A percentile compares a stretch with the other conserved stretches of the same genome.
These are phyloP conservation scores for Closterium sp. DNA, from an alignment of 139 green algal species.

Conservation along the genomic window DNA sequence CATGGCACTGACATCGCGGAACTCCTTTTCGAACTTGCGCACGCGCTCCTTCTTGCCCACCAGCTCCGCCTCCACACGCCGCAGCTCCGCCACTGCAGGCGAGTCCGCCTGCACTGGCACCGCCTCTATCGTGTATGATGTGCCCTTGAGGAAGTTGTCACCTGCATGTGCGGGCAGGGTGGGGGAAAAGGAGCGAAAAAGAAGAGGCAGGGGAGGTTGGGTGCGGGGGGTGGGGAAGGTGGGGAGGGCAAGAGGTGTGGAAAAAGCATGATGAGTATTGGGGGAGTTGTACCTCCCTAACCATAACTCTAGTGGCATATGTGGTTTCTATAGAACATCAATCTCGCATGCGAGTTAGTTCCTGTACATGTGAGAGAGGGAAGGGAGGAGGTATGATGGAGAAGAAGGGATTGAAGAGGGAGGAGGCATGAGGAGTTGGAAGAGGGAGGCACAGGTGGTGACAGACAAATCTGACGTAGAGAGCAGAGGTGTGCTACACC, in stretches of 20 bases:
- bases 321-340: too few relatives aligned
- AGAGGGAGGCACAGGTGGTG: too few relatives aligned
- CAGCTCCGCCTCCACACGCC: constrained; percentile 7
- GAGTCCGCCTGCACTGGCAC: not conserved
- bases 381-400: too few relatives aligned
- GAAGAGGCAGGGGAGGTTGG: not conserved
- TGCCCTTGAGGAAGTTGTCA: constrained; percentile 38
- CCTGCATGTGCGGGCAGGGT: not conserved
- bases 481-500: not conserved
- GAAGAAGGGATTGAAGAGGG: too few relatives aligned
- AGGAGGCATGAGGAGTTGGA: too few relatives aligned
- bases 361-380: too few relatives aligned
- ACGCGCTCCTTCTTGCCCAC: constrained; percentile 10
- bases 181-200: not conserved
- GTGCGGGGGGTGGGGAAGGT: not conserved
- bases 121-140: constrained; percentile 32
- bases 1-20: not conserved
- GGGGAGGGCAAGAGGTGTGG: too few relatives aligned
- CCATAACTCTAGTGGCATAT: too few relatives aligned
- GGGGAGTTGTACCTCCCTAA: too few relatives aligned
- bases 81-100: not conserved
- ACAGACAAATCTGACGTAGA: not conserved
- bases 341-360: too few relatives aligned
- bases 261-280: too few relatives aligned
- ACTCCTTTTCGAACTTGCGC: constrained; percentile 32